These are phyloP conservation scores for Tetradesmus lagerheimii DNA, from an alignment of 139 green algal genomes.

Conservation along the genomic window DNA sequence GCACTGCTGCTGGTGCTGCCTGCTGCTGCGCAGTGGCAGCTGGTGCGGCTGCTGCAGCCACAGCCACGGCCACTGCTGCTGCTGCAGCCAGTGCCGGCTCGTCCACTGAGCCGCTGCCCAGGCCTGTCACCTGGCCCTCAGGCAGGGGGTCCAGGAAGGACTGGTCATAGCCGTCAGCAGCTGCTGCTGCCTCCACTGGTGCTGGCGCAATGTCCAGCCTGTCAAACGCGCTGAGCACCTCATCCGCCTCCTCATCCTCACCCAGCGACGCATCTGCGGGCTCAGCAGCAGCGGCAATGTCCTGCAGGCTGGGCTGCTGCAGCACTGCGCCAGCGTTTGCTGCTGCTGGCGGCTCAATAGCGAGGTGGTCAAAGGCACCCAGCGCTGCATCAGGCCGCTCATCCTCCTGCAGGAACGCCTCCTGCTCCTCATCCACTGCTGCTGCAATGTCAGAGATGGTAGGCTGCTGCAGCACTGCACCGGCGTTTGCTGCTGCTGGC, in stretches of 20 bases:
- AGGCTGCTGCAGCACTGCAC: neutral
- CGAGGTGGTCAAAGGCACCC: constrained; percentile 15
- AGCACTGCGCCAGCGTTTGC: neutral
- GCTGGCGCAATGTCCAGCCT: constrained; percentile 1
- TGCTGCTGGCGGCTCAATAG: neutral
- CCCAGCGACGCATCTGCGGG: neutral
- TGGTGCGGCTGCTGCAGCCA: neutral
- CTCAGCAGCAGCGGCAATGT: constrained; percentile 6
- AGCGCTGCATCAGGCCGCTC: constrained; percentile 8
- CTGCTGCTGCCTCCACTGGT: neutral
- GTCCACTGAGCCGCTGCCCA: neutral
- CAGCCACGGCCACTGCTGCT: neutral
- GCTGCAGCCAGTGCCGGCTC: neutral
- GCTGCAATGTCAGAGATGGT: constrained; percentile 15
- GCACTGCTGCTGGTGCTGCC: constrained; percentile 5
- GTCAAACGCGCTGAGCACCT: constrained; percentile 3
- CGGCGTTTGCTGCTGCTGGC: neutral
- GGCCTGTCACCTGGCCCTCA: neutral
- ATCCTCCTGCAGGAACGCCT: neutral
- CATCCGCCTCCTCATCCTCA: constrained; percentile 33
- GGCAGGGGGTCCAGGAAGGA: neutral
- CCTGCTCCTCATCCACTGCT: neutral
- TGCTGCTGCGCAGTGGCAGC: neutral
- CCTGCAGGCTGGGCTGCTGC: constrained; percentile 14
- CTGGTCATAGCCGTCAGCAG: neutral